Conservation (phyloP, 768 basidiomycete species). For the Tricholoma matsutake region DNA sequence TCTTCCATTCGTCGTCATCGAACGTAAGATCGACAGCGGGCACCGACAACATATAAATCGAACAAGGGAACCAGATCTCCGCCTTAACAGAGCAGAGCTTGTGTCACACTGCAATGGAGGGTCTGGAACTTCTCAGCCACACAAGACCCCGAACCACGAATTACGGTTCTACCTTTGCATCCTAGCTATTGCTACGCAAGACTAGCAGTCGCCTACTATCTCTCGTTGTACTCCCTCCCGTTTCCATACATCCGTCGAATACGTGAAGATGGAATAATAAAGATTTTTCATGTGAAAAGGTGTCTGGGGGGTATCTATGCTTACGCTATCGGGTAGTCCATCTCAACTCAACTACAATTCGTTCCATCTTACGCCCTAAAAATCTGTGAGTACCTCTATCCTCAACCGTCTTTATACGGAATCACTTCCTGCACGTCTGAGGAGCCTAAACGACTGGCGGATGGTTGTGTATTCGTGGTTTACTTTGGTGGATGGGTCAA, state of each 20-base stretch:
- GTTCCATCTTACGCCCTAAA: constrained; percentile 49
- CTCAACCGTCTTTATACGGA: constrained; percentile 25
- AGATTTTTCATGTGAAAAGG: constrained; percentile 1
- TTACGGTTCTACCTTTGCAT: background rate
- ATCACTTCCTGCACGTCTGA: constrained; percentile 8
- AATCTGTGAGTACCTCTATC: constrained; percentile 43
- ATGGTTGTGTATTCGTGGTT: background rate
- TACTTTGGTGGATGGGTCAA: constrained; percentile 13
- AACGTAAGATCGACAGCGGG: constrained; percentile 58
- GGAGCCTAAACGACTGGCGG: constrained; percentile 12
- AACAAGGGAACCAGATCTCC: constrained; percentile 6
- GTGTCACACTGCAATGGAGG: constrained; percentile 1
- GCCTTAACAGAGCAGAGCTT: constrained; percentile 6
- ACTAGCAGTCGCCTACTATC: background rate
- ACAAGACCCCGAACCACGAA: constrained; percentile 1
- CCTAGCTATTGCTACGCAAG: background rate
- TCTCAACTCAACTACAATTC: constrained; percentile 21
- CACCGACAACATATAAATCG: constrained; percentile 54
- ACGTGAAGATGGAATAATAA: background rate
- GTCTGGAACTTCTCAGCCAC: background rate
- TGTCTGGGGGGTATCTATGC: constrained; percentile 10
- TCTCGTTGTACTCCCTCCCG: background rate
- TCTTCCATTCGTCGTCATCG: constrained; percentile 71
- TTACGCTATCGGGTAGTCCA: constrained; percentile 26
- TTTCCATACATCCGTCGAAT: no score